Evolutionary conservation across 75 land plant genomes (phyloP), one percentile per base, ranked within the genome.

Genomic region (Picea glauca): DNA sequence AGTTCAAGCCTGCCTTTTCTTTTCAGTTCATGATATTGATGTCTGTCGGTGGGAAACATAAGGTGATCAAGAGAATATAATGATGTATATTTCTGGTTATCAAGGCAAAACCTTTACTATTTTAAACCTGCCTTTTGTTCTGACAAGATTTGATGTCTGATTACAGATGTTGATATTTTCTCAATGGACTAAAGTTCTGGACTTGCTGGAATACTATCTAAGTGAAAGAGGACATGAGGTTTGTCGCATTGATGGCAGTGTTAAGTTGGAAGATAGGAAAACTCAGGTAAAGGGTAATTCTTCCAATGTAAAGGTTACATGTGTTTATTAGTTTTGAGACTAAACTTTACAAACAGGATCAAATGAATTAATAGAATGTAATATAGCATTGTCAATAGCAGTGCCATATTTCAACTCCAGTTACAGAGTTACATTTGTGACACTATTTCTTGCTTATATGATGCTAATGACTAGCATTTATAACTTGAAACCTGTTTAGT

Each of bases 181-280:
- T 30, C 99, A 96, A 80, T 89, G 87, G 91, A 94, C 98, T 26
- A 94, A 85, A 79, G 74, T 96, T 50, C 79, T 96, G 75, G 95
- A 96, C 84, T 81, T 96, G 50, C 81, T 96, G 59, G 93, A 96
- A 30, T 96, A 94, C 81, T 96, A 89, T 76, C 77, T 96, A 46
- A 76, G 78, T 72, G 98, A 94, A 68, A 91, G 91, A 72, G 95
- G 92, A 33, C 61, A 86, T 79, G 80, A 87, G 76, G 89, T 89
- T 38, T 96, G 93, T 76, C 90, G 99, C 33, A 92, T 96, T 78
- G 99, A 96, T 87, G 99, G 99, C 4, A 14, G 11, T n/a, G 92
- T 92, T 61, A 87, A 85, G 46, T 85, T 77, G 72, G 87, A 78
- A 63, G 92, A 90, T 30, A 83, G 99, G 76, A 88, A 75, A 82